Evolutionary conservation across 2,329 filamentous ascomycete genomes (phyloP), one percentile per base, ranked within the genome.

Genomic region (Aspergillus ochraceoroseus): DNA sequence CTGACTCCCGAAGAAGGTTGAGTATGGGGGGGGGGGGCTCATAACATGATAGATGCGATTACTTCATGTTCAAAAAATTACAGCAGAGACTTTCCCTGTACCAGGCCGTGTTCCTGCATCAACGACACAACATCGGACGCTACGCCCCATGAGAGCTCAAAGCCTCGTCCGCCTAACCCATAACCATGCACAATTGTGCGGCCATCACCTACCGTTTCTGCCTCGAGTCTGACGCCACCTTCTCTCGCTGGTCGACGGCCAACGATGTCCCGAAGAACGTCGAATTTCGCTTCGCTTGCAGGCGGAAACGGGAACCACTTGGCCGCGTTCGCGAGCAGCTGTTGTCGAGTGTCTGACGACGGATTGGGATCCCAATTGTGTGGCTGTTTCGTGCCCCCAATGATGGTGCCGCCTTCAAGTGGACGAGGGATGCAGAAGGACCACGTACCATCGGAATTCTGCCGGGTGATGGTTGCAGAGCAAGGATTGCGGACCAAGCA

Each of bases 371-470:
- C 67, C 74, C 75, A 80, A 55, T 81, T 67, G 40, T 74, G 63
- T 1, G 71, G 68, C 53, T 83, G 74, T 56, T 82, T 83, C 7
- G 79, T 84, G 0, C 80, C 80, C 4, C 80, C 81, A 13, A 84
- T 74, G 26, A 84, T 68, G 0, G 80, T 83, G 2, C 80, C 80
- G 2, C 80, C 80, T 22, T 75, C 68, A 17, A 79, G 74, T 6
- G 72, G 74, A 2, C 81, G 71, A 1, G 80, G 79, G 4, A 84
- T 76, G 31, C 73, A 72, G 47, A 83, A 83, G 0, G 73, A 71
- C 77, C 79, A 82, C 6, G 67, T 72, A 0, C 80, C 80, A 54
- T 83, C 79, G 0, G 69, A 68, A 52, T 78, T 75, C 49, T 85
- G 78, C 17, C 75, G 70, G 2, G 81, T 84, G 13, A 84, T 67